A percentile compares a stretch with the other conserved stretches of the same genome.
phyloP scores from a whole-genome alignment of 1,139 yeast species.

The Blastobotrys proliferans region DNA sequence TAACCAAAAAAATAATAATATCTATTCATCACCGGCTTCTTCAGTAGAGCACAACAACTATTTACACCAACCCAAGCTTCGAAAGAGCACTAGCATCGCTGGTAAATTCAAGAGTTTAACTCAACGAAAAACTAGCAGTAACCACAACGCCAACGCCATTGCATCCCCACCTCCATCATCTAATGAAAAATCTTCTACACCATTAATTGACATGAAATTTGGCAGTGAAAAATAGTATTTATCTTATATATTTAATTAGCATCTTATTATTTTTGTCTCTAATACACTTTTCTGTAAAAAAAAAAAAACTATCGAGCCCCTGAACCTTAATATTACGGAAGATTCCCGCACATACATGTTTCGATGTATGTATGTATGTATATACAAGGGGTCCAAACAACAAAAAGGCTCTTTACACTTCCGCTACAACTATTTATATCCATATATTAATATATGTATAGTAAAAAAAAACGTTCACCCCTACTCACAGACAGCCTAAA shows the following conservation, averaged over 20 bases:
- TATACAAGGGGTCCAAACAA: too few relatives aligned
- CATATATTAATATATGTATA: too few relatives aligned
- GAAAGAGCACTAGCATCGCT: conserved; percentile 12
- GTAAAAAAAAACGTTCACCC: too few relatives aligned
- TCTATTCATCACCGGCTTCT: conserved; percentile 12
- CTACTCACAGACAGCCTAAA: too few relatives aligned
- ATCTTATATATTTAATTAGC: background rate
- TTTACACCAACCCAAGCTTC: conserved; percentile 7
- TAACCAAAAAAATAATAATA: conserved; percentile 1
- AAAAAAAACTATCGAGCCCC: too few relatives aligned
- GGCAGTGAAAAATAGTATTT: conserved; percentile 16
- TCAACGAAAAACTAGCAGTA: conserved; percentile 9
- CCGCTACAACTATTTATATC: too few relatives aligned
- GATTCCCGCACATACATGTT: too few relatives aligned
- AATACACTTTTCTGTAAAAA: background rate
- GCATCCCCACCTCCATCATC: conserved; percentile 1
- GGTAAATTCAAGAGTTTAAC: conserved; percentile 11
- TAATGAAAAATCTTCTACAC: conserved; percentile 11
- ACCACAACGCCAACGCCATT: background rate
- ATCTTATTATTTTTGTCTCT: background rate
- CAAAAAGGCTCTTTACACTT: too few relatives aligned
- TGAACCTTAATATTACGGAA: too few relatives aligned
- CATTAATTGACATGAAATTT: conserved; percentile 20
- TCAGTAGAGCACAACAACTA: conserved; percentile 11
- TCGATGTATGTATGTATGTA: too few relatives aligned